Evolutionary conservation across 164 flowering plant species (phyloP), one percentile per base, ranked within the genome.

Genomic region (Saururus chinensis): DNA sequence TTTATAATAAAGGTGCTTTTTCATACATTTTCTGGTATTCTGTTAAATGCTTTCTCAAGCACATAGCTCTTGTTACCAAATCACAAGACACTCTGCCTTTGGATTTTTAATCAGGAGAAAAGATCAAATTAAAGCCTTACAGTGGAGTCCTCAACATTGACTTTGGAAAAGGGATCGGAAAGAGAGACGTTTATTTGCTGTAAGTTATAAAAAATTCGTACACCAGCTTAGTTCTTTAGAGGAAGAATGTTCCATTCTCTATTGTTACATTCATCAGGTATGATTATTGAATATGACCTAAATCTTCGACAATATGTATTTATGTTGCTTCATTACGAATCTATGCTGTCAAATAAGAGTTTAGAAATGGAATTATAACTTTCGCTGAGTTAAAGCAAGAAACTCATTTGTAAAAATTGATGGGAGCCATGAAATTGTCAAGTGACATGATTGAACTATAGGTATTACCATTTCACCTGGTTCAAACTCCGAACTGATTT

Each of bases 91-190:
- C 23, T 49, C 45, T 17, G 53, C 40, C 21, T 20, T 56, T 42
- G 22, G 61, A 23, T 65, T 26, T 66, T 51, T 60, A 21, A 74
- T 60, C 87, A 93, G 98, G 99, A 69, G 81, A 86, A 74, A 73
- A 68, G 71, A 55, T 88, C 70, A 84, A 84, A 74, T 60, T 93
- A 69, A 85, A 79, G 82, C 97, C 99, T 54, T 93, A 85, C 64
- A 86, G 82, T 74, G 92, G 95, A 73, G 81, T 83, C 84, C 86
- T 86, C 75, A 88, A 74, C 71, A 76, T 93, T 68, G 96, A 93
- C 74, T 93, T 93, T 71, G 99, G 99, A 66, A 80, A 75, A 69
- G 97, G 97, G 64, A 81, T 93, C 60, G 84, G 95, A 68, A 93
- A 85, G 70, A 79, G 73, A 77, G 90, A 93, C 67, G 96, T 88